Evolutionary conservation across 768 basidiomycete species (phyloP).

Genomic region (Tubosaeta sp.): DNA sequence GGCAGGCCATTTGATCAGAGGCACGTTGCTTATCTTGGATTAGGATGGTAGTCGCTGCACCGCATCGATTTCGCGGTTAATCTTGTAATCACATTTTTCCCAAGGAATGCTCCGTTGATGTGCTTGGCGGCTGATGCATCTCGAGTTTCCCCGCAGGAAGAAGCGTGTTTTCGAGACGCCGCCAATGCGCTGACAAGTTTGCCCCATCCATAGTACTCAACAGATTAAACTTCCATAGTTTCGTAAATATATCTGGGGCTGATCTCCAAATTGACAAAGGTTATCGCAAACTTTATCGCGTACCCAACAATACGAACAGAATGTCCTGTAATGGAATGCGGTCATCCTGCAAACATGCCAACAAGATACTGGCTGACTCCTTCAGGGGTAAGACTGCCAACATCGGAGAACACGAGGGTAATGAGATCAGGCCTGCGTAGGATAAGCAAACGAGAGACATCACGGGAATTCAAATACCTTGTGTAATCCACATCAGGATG

Average conservation of each 20-base stretch:
- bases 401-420: slow-evolving; percentile 89
- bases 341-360: slow-evolving; percentile 83
- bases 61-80: slow-evolving; percentile 19
- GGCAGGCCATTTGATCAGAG: slow-evolving; percentile 1
- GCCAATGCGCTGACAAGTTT: slow-evolving; percentile 7
- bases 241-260: slow-evolving; percentile 16
- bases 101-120: slow-evolving; percentile 10
- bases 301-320: background rate
- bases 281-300: slow-evolving; percentile 38
- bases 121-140: slow-evolving; percentile 10
- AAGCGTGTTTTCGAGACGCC: slow-evolving; percentile 13
- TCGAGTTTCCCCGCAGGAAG: slow-evolving; percentile 14
- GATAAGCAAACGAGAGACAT: slow-evolving; percentile 21
- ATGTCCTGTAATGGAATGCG: background rate
- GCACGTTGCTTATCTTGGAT: slow-evolving; percentile 1
- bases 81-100: slow-evolving; percentile 21
- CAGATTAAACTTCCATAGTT: slow-evolving; percentile 13
- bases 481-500: slow-evolving; percentile 95
- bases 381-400: slow-evolving; percentile 89
- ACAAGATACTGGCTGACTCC: slow-evolving; percentile 94
- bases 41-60: background rate
- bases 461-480: slow-evolving; percentile 44
- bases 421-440: slow-evolving; percentile 79
- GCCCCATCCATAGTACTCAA: background rate
- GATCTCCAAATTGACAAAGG: slow-evolving; percentile 24